Base-by-base conservation (phyloP, 768 basidiomycete species). In the Phanerochaete carnosa region DNA sequence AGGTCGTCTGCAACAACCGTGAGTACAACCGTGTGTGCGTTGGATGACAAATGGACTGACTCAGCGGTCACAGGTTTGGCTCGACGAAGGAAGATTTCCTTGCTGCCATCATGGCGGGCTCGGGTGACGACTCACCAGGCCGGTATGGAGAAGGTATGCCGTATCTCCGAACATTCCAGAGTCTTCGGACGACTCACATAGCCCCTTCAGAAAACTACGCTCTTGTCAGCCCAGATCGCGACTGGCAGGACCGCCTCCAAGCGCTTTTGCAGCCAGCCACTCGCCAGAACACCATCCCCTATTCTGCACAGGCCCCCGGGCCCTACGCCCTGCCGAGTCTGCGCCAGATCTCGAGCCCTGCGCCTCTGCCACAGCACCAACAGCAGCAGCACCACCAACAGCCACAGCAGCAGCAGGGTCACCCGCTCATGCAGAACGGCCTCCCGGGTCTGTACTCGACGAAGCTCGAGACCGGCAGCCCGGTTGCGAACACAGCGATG, bases 51-150 rank as follows among this genome's bases (percentile, higher is more conserved):
- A 49, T n/a, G 45, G 25, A 51, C 45, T 57, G 47, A 62, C 55
- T 30, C 47, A 39, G 7, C 1, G 28, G 11, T 4, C 19, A 22
- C 45, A 69, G 68, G 0, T 70, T 72, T 55, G 69, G 69, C 32
- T 66, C 69, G 8, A 70, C 71, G 7, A 72, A 72, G 63, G 68
- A 72, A 51, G 70, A 70, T 54, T 72, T 72, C 57, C 65, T 72
- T 2, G 64, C 69, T 3, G 67, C 70, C 13, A 72, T 72, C 33
- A 64, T 69, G 59, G 62, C 62, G 5, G 66, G 66, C 19, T 45
- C 65, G 9, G 60, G 59, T 9, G 68, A 69, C 28, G 63, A 59
- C 13, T 45, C 59, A 33, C 60, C 63, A n/a, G 45, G 37, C 2
- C 55, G 50, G 22, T 62, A 52, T 26, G 45, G 47, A 28, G 61